Evolutionary conservation across 2,329 filamentous ascomycete genomes (phyloP), one percentile per base, ranked within the genome.

Genomic region (Aciculosporium take): DNA sequence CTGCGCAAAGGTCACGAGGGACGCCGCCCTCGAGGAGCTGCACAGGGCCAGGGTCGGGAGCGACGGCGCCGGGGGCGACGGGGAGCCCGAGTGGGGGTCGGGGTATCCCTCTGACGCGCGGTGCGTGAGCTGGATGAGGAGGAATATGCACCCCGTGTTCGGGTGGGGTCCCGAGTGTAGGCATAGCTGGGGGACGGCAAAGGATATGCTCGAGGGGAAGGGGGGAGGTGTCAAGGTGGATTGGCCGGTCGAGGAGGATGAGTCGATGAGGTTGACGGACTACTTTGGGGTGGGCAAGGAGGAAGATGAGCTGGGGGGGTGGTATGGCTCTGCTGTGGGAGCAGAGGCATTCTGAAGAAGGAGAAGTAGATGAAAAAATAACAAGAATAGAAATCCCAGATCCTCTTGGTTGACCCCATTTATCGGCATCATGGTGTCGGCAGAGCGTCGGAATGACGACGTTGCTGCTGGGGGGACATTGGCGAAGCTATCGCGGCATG

Each of bases 141-240:
- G 66, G 30, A 91, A 89, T 49, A 89, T 95, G 79, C 81, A 98
- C 55, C 84, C 85, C 3, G 64, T 96, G 1, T 98, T 96, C 65
- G 91, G 91, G 12, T 98, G 91, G 89, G 88, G 89, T 0, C 74
- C 74, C 20, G 88, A 96, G 62, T 94, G 86, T 57, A 72, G 91
- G 4, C 96, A 95, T 56, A 94, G 87, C 55, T 98, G 91, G 91
- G 84, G 83, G 0, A 96, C 91, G 1, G 84, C 84, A 2, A 95
- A 93, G 64, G 88, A 96, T 54, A 74, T 96, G 76, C 65, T 98
- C 4, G 88, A 95, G 50, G 65, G 68, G n/a, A 86, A 83, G 58
- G 71, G 67, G 7, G 68, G 67, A 20, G 76, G 74, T 4, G 71
- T 82, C 40, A 80, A 73, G 56, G 81, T 94, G 0, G 86, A 94